Percentiles rank a stretch among this genome's conserved stretches.
Evolutionary conservation across 805 yeast species (phyloP).

Genomic region (Cyberlindnera meyerae): DNA sequence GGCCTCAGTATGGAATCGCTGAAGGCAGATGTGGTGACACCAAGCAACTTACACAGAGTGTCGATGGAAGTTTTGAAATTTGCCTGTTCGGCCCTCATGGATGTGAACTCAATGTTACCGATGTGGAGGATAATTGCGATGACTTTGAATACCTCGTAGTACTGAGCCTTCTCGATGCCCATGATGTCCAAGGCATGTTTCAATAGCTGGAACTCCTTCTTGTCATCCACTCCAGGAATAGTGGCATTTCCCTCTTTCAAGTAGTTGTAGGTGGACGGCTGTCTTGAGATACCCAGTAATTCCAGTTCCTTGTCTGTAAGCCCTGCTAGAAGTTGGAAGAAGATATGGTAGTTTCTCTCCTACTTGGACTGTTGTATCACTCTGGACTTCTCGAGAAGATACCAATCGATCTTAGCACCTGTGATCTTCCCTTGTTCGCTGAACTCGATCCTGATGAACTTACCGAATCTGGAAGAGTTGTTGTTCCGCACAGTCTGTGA

Average conservation of each 20-base stretch:
- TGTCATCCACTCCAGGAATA: slow-evolving; percentile 76
- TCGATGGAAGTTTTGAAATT: slow-evolving; percentile 48
- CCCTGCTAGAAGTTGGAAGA: slow-evolving; percentile 81
- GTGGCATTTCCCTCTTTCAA: slow-evolving; percentile 48
- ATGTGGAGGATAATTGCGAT: slow-evolving; percentile 76
- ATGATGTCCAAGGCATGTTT: slow-evolving; percentile 64
- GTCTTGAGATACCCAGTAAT: slow-evolving; percentile 39
- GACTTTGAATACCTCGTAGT: slow-evolving; percentile 53
- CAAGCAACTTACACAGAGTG: slow-evolving; percentile 56
- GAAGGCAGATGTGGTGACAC: slow-evolving; percentile 51
- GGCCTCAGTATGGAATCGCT: slow-evolving; percentile 66
- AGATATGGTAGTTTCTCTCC: slow-evolving; percentile 92
- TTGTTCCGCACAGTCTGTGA: slow-evolving; percentile 92
- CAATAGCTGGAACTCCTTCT: slow-evolving; percentile 58
- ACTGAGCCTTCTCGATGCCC: slow-evolving; percentile 58
- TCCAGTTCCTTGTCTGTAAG: slow-evolving; percentile 45
- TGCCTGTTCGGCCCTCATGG: slow-evolving; percentile 74
- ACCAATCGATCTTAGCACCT: slow-evolving; percentile 95
- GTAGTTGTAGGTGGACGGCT: slow-evolving; percentile 45
- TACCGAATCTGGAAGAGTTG: slow-evolving; percentile 95
- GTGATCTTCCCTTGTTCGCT: slow-evolving; percentile 55
- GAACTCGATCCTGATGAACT: slow-evolving; percentile 85
- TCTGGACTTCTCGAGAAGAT: slow-evolving; percentile 87
- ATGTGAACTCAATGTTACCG: slow-evolving; percentile 76
- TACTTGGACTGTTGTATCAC: slow-evolving; percentile 68